Evolutionary conservation across 2,329 filamentous ascomycete species (phyloP).

Genomic region (Monosporascus cannonballus): DNA sequence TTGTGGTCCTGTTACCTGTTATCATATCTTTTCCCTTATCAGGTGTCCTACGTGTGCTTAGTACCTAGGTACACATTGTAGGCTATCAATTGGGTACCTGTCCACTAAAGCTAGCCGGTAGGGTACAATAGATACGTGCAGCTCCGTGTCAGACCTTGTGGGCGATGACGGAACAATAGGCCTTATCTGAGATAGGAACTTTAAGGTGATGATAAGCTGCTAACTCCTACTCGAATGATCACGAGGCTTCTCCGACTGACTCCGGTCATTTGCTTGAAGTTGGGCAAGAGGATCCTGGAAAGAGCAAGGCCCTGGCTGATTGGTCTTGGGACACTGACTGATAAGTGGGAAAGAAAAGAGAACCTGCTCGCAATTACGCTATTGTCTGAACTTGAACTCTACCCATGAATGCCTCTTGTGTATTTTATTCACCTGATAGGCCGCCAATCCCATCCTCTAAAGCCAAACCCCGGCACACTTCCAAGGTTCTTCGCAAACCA

Average conservation of each 20-base stretch:
- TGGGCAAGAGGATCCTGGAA: too few relatives aligned
- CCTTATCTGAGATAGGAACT: background rate
- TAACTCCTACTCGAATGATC: background rate
- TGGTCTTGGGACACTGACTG: background rate
- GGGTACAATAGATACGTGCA: background rate
- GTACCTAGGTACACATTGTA: too few relatives aligned
- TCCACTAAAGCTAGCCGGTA: too few relatives aligned
- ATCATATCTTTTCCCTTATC: too few relatives aligned
- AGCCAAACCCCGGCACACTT: background rate
- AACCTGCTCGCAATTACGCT: background rate
- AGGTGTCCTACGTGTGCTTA: too few relatives aligned
- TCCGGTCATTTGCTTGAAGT: background rate
- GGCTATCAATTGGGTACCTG: too few relatives aligned
- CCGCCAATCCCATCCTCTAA: background rate
- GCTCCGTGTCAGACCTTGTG: too few relatives aligned
- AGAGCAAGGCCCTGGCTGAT: background rate
- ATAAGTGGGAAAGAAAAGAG: background rate
- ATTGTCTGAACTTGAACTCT: background rate
- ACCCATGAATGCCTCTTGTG: background rate
- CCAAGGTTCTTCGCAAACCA: background rate
- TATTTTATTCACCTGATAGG: background rate
- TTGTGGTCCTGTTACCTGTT: too few relatives aligned
- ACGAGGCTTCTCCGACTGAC: background rate
- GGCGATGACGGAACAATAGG: too few relatives aligned
- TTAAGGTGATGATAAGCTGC: background rate